These are phyloP conservation scores for Tillandsia fasciculata DNA, from an alignment of 176 grass and related monocot genomes.

Conservation along the genomic window DNA sequence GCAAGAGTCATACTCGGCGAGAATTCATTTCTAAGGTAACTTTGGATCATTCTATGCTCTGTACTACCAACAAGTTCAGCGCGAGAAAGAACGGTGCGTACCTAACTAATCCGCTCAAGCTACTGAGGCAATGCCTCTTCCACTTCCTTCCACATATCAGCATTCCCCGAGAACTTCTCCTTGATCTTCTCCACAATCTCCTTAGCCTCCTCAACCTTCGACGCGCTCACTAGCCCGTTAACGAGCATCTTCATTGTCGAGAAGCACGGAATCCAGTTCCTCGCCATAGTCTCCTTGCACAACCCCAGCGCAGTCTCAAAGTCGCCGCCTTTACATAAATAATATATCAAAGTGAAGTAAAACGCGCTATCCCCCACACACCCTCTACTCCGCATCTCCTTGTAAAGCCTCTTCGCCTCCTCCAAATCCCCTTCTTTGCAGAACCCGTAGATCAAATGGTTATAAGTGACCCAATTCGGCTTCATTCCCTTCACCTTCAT, in stretches of 20 bases:
- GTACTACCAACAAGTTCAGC: background rate
- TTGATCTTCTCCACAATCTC: conserved; percentile 71
- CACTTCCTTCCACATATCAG: conserved; percentile 71
- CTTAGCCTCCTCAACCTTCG: conserved; percentile 64
- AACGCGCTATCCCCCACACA: conserved; percentile 26
- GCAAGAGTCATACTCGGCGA: too few relatives aligned
- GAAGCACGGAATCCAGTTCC: conserved; percentile 58
- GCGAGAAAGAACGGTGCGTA: background rate
- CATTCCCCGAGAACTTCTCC: conserved; percentile 61
- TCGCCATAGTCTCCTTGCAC: conserved; percentile 42
- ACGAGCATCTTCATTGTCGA: conserved; percentile 94
- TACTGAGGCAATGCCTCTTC: conserved; percentile 59
- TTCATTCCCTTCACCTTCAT: conserved; percentile 54
- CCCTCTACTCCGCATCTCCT: conserved; percentile 49
- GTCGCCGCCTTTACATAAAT: conserved; percentile 53
- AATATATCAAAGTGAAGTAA: conserved; percentile 47
- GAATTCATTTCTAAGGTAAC: background rate
- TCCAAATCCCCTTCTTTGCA: conserved; percentile 65
- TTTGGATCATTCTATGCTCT: background rate
- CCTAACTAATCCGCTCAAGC: background rate
- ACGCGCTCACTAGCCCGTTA: conserved; percentile 48
- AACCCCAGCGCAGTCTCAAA: conserved; percentile 52
- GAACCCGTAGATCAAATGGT: conserved; percentile 57
- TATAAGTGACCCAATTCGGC: conserved; percentile 65
- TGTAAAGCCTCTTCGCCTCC: conserved; percentile 61